A percentile compares a stretch with the other conserved stretches of the same genome.
Evolutionary conservation across 257 asterid genomes (phyloP).

Genomic region (Agastache rugosa): DNA sequence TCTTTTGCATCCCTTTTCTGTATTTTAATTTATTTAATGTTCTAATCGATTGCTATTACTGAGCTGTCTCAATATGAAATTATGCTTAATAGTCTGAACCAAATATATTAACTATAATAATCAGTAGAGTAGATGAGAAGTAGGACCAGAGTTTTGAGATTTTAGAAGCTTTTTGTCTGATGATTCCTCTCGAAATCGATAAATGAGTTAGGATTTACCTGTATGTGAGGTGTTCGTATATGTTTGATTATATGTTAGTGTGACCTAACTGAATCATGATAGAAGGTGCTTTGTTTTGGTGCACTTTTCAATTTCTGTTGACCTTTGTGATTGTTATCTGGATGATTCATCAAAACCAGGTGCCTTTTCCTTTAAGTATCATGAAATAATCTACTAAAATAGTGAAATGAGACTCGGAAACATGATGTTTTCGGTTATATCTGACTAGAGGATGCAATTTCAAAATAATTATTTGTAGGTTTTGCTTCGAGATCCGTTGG

Average conservation of each 20-base stretch:
- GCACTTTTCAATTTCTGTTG: background rate
- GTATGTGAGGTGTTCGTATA: background rate
- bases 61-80: background rate
- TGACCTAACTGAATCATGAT: background rate
- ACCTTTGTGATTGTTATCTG: constrained; percentile 11
- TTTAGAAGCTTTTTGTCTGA: background rate
- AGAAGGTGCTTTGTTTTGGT: background rate
- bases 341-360: background rate
- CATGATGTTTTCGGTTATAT: background rate
- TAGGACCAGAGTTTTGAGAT: background rate
- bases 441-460: background rate
- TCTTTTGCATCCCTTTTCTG: background rate
- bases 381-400: constrained; percentile 5
- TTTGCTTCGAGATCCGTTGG: constrained; percentile 81
- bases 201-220: background rate
- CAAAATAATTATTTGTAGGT: constrained; percentile 50
- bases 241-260: background rate
- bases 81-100: constrained; percentile 4
- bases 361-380: constrained; percentile 8
- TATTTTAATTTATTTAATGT: background rate
- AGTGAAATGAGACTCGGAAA: background rate
- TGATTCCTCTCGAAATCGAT: constrained; percentile 2
- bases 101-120: background rate
- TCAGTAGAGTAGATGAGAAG: constrained; percentile 15
- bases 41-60: background rate